phyloP scores from a whole-genome alignment of 441 rosid species.

The Arabidopsis hybrid region DNA sequence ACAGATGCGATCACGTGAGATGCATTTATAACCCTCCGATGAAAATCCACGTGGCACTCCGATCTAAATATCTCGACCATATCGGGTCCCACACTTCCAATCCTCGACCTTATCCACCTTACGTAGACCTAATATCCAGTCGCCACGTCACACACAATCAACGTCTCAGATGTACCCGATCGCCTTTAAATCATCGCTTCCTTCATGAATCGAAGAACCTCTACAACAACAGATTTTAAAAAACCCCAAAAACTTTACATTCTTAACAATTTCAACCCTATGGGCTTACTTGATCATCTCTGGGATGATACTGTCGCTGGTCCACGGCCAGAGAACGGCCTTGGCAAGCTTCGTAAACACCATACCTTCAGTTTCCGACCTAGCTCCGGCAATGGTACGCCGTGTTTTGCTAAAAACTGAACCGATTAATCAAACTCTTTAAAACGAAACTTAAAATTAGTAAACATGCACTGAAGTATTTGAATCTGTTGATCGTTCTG shows the following conservation, averaged over 20 bases:
- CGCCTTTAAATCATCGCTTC: conserved; percentile 43
- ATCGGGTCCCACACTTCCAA: conserved; percentile 52
- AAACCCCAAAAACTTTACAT: conserved; percentile 7
- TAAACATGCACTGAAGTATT: neutral
- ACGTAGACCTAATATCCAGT: conserved; percentile 48
- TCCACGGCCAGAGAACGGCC: conserved; percentile 88
- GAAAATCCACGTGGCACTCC: conserved; percentile 43
- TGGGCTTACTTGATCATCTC: conserved; percentile 89
- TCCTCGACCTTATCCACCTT: conserved; percentile 59
- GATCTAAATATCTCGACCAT: conserved; percentile 37
- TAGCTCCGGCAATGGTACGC: conserved; percentile 88
- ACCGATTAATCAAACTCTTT: conserved; percentile 15
- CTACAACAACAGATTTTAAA: conserved; percentile 42
- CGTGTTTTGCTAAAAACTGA: conserved; percentile 22
- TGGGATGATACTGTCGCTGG: conserved; percentile 99
- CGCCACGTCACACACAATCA: conserved; percentile 54
- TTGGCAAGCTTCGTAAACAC: conserved; percentile 92
- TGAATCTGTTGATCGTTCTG: conserved; percentile 1
- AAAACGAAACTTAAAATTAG: neutral
- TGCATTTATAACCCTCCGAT: conserved; percentile 27
- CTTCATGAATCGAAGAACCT: conserved; percentile 34
- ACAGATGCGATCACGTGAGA: conserved; percentile 56
- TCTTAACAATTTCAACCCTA: conserved; percentile 36
- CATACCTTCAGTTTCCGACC: conserved; percentile 70
- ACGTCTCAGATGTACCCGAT: conserved; percentile 51